Evolutionary conservation across 73 alveolate species (phyloP).

Genomic region (Stentor roeselii): DNA sequence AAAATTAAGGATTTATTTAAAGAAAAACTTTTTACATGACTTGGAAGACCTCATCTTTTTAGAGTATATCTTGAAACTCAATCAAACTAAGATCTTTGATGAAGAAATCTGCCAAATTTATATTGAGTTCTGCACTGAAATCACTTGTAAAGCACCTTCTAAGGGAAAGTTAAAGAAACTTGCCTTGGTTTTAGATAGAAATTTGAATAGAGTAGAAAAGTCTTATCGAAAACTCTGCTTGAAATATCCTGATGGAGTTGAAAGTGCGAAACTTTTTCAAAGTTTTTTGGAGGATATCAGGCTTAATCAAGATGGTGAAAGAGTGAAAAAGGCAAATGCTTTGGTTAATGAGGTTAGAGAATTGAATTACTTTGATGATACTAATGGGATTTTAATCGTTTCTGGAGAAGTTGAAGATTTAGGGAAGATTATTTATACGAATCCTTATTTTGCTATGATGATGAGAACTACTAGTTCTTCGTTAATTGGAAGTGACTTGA

Average conservation of each 20-base stretch:
- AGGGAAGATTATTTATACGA: background rate
- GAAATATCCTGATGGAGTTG: background rate
- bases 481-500: background rate
- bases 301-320: too few relatives aligned
- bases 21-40: too few relatives aligned
- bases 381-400: conserved; percentile 4
- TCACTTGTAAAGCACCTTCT: too few relatives aligned
- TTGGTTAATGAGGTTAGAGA: background rate
- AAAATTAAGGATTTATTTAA: too few relatives aligned
- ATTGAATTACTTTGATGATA: background rate
- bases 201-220: too few relatives aligned
- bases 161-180: too few relatives aligned
- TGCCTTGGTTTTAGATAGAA: too few relatives aligned
- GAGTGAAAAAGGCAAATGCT: background rate
- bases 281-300: background rate
- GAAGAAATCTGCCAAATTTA: too few relatives aligned
- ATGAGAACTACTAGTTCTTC: background rate
- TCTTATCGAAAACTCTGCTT: background rate
- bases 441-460: background rate
- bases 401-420: background rate
- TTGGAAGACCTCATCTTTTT: too few relatives aligned
- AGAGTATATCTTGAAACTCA: too few relatives aligned
- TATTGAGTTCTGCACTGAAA: too few relatives aligned
- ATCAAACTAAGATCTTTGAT: too few relatives aligned
- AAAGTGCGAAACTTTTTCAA: background rate